Evolutionary conservation across 2,329 filamentous ascomycete genomes (phyloP).

Genomic region (Aphanocladium album): DNA sequence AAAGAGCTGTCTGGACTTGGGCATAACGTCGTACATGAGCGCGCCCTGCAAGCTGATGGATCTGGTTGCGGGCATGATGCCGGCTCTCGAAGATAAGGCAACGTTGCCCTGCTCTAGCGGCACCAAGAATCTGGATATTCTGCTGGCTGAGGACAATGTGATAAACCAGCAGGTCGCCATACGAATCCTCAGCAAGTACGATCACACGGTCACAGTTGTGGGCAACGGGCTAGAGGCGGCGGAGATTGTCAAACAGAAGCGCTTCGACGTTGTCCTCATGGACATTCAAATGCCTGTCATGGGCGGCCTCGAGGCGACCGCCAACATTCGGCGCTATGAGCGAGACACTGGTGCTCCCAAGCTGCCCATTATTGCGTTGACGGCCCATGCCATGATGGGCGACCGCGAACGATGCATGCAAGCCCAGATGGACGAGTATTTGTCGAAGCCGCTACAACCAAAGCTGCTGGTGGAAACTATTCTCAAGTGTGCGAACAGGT

Average conservation of each 20-base stretch:
- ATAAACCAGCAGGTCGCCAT: slow-evolving; percentile 95
- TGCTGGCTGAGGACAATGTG: slow-evolving; percentile 93
- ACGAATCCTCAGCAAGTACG: slow-evolving; percentile 96
- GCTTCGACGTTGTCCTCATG: slow-evolving; percentile 97
- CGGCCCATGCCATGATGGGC: slow-evolving; percentile 97
- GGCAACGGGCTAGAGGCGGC: slow-evolving; percentile 92
- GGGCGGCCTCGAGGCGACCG: slow-evolving; percentile 96
- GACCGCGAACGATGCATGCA: slow-evolving; percentile 97
- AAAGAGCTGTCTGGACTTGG: slow-evolving; percentile 88
- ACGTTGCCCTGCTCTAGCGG: slow-evolving; percentile 89
- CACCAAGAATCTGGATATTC: slow-evolving; percentile 90
- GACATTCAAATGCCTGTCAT: slow-evolving; percentile 99
- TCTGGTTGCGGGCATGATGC: slow-evolving; percentile 94
- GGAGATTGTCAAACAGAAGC: slow-evolving; percentile 80
- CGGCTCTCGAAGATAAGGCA: slow-evolving; percentile 86
- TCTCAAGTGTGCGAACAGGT: slow-evolving; percentile 68
- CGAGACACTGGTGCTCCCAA: slow-evolving; percentile 71
- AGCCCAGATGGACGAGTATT: slow-evolving; percentile 98
- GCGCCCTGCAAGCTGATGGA: slow-evolving; percentile 93
- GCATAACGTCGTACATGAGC: slow-evolving; percentile 99
- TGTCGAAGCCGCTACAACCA: slow-evolving; percentile 93
- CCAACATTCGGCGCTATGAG: slow-evolving; percentile 94
- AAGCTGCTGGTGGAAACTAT: slow-evolving; percentile 98
- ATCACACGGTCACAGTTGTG: slow-evolving; percentile 86
- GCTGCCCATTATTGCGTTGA: slow-evolving; percentile 93